Percentiles rank a stretch among this genome's conserved stretches.
These are phyloP conservation scores for Cytospora chrysosperma DNA, from an alignment of 2,329 filamentous ascomycete species.

Conservation along the genomic window DNA sequence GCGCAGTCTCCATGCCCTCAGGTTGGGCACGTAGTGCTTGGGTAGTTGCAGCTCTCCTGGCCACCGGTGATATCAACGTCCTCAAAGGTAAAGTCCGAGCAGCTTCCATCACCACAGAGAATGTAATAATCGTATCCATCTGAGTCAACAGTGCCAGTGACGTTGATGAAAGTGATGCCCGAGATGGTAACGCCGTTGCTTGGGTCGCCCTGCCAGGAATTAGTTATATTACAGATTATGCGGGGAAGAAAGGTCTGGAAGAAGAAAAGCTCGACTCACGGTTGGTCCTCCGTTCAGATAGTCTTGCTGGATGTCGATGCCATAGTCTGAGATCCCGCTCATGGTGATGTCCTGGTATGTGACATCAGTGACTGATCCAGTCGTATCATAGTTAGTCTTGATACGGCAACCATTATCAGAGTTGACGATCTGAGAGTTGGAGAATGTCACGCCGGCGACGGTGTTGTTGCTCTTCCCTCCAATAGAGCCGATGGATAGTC, in stretches of 20 bases:
- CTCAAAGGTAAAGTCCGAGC: not conserved
- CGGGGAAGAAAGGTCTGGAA: too few species aligned
- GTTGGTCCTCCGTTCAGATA: too few species aligned
- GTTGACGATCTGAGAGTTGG: too few species aligned
- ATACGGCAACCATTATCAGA: too few species aligned
- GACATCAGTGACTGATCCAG: too few species aligned
- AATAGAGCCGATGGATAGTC: too few species aligned
- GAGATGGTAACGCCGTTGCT: not conserved
- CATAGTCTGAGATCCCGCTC: too few species aligned
- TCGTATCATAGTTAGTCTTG: too few species aligned
- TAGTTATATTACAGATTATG: not conserved
- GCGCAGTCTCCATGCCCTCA: not conserved
- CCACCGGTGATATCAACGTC: not conserved
- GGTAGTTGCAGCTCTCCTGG: not conserved
- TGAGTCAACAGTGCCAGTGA: not conserved
- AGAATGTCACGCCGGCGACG: too few species aligned
- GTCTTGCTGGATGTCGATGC: too few species aligned
- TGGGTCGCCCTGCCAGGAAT: not conserved
- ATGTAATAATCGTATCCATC: slow-evolving; percentile 2
- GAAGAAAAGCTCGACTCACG: not conserved
- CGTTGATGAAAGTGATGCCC: not conserved
- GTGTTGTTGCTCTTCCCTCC: too few species aligned
- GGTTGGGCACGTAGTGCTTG: not conserved
- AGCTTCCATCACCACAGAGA: not conserved
- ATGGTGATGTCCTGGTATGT: too few species aligned